phyloP scores from a whole-genome alignment of 345 rosid genomes.

The Salix purpurea region DNA sequence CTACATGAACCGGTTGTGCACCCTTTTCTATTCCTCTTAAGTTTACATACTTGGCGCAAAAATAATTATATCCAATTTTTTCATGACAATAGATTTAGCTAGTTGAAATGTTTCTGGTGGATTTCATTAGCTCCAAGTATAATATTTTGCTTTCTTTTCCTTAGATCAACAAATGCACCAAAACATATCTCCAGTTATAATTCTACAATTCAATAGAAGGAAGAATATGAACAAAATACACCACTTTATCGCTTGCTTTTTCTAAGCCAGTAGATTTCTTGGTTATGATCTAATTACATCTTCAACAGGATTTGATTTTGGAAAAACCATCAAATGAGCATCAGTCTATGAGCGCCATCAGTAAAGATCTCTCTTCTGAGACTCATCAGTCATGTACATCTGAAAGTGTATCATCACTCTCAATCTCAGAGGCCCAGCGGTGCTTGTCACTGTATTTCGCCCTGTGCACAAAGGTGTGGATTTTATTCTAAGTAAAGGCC shows the following conservation, averaged over 20 bases:
- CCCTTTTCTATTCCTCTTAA: background rate
- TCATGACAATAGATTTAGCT: background rate
- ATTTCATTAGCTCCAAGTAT: too few species aligned
- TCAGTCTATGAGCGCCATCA: conserved; percentile 28
- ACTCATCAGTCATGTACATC: conserved; percentile 35
- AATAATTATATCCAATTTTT: background rate
- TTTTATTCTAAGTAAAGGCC: background rate
- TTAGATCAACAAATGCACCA: too few species aligned
- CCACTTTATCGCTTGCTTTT: background rate
- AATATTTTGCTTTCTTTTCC: too few species aligned
- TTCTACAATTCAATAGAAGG: too few species aligned
- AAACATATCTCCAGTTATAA: too few species aligned
- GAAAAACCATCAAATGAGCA: conserved; percentile 47
- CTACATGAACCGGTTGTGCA: too few species aligned
- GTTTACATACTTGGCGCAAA: background rate
- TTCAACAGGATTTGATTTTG: conserved; percentile 46
- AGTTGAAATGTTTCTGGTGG: too few species aligned
- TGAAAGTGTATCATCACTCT: conserved; percentile 37
- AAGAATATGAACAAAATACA: too few species aligned
- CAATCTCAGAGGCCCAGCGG: conserved; percentile 68
- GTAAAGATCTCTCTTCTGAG: conserved; percentile 46
- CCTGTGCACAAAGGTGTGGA: conserved; percentile 85
- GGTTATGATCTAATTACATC: background rate
- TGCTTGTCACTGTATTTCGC: conserved; percentile 93
- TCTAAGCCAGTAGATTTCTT: background rate